Base-by-base conservation (phyloP, 306 rosid genomes). In the Cucumis hystrix region DNA sequence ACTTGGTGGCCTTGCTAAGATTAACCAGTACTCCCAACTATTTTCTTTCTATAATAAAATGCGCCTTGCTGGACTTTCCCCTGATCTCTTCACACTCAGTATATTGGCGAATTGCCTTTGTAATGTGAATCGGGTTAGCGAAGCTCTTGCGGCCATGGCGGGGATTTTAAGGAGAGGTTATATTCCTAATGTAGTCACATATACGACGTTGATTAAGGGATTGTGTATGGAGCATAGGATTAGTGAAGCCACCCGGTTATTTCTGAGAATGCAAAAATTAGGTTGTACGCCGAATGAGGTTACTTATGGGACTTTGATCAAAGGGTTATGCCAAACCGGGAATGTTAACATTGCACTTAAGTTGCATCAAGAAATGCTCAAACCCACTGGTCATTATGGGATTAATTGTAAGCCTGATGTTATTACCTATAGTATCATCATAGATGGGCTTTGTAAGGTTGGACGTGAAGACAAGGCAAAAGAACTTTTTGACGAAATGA, bases 391-490 rank as follows among this genome's bases (percentile, higher is more conserved):
- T 45, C 51, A 5, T 10, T 9, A 45, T 45, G 13, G 13, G 13
- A 10, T 45, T 45, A 9, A 74, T 88, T 51, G 56, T 51, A 51
- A 15, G n/a, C n/a, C 56, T 8, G 61, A 52, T 83, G 58, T 74
- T 16, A 66, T 82, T 10, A 13, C 23, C 30, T 88, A 84, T 76
- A 82, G 45, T 33, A 37, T 73, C 16, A 77, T 86, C 23, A 86
- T 88, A 74, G 83, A 82, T 68, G 81, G 87, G 64, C 88, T 88
- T 6, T 88, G 89, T 79, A 86, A 88, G 49, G 81, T 61, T 54
- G 86, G 89, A 49, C 57, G 37, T 83, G 37, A 76, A 60, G 87
- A 84, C 14, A 74, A 85, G 43, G 43, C 9, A 40, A 40, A 8
- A 6, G 43, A 40, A 40, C 43, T 40, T 40, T 40, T 40, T 40